Conservation (phyloP, 192 early-diverging fungal species). For the Dissophora globulifera region DNA sequence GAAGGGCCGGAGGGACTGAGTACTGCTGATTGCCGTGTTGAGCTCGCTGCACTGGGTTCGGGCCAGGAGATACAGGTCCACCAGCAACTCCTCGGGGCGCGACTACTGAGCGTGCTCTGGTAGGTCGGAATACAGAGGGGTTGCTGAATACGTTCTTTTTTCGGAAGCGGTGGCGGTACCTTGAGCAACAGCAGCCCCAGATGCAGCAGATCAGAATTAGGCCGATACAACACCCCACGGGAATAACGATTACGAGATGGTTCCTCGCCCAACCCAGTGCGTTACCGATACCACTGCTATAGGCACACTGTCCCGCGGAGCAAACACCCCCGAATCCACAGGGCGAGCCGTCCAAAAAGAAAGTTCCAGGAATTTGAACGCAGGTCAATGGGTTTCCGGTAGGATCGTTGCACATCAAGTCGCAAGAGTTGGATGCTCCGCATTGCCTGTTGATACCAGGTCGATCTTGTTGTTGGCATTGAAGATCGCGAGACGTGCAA, state of each 20-base stretch:
- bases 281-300: constrained; percentile 44
- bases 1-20: constrained; percentile 3
- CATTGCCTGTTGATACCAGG: constrained; percentile 67
- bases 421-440: constrained; percentile 68
- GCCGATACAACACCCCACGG: constrained; percentile 54
- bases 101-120: neutral
- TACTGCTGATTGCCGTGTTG: constrained; percentile 23
- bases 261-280: constrained; percentile 57
- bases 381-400: constrained; percentile 26
- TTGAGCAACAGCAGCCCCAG: constrained; percentile 42
- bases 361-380: constrained; percentile 54
- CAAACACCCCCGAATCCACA: constrained; percentile 77
- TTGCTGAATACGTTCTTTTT: constrained; percentile 18
- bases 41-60: constrained; percentile 13
- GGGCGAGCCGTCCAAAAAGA: constrained; percentile 76
- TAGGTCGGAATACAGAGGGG: constrained; percentile 3
- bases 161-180: constrained; percentile 1
- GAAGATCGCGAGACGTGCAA: constrained; percentile 79
- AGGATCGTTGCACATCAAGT: constrained; percentile 72
- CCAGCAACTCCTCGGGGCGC: neutral
- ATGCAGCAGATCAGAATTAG: constrained; percentile 57
- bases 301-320: constrained; percentile 15
- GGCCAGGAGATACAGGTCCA: neutral
- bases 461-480: constrained; percentile 68
- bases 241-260: constrained; percentile 62